Evolutionary conservation across 176 grass and related monocot genomes (phyloP).

Genomic region (Dactylis glomerata): DNA sequence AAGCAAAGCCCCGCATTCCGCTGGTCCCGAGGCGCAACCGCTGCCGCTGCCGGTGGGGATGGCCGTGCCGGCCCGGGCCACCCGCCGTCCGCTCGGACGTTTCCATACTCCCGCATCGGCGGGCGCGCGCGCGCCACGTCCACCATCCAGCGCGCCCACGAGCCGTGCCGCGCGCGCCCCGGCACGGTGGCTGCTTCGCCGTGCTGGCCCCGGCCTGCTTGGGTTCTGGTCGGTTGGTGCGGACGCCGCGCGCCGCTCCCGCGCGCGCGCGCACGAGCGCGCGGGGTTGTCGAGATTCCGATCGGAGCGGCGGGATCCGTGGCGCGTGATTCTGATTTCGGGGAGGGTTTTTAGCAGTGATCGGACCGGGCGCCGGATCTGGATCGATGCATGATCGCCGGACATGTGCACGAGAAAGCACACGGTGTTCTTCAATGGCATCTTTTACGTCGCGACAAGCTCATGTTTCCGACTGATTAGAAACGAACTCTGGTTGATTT

Average conservation of each 20-base stretch:
- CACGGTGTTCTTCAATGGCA: neutral
- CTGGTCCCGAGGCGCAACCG: slow-evolving; percentile 15
- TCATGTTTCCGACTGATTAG: neutral
- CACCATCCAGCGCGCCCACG: neutral
- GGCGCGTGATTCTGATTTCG: neutral
- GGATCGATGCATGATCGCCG: neutral
- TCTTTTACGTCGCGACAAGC: neutral
- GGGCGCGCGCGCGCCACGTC: neutral
- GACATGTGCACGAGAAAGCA: slow-evolving; percentile 22
- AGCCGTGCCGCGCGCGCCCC: neutral
- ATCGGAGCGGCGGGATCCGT: slow-evolving; percentile 19
- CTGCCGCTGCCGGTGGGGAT: neutral
- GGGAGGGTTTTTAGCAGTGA: neutral
- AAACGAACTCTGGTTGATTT: no score
- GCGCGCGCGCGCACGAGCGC: neutral
- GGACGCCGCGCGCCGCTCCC: neutral
- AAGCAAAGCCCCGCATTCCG: neutral
- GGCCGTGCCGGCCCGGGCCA: slow-evolving; percentile 16
- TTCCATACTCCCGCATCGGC: neutral
- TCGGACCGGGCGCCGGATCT: slow-evolving; percentile 27
- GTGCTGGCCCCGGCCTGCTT: neutral
- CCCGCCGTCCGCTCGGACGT: neutral
- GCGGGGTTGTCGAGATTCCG: neutral
- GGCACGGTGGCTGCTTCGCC: neutral
- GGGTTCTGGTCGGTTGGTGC: neutral